Conservation (phyloP, 1,284 basidiomycete species). For the Ustilago nuda region DNA sequence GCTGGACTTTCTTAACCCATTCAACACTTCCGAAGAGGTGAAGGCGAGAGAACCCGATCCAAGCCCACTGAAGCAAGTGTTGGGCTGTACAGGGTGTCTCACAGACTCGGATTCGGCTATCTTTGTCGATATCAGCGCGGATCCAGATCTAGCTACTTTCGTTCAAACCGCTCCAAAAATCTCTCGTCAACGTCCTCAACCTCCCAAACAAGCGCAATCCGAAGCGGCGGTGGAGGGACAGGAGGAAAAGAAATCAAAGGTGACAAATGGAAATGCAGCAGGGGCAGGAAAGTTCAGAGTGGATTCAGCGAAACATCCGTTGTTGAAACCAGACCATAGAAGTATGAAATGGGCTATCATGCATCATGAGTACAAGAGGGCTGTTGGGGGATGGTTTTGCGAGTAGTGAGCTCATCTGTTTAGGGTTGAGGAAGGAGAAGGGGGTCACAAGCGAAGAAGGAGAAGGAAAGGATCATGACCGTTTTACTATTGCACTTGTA, state of each 20-base stretch:
- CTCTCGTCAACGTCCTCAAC: conserved; percentile 32
- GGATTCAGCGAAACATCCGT: conserved; percentile 31
- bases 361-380: conserved; percentile 47
- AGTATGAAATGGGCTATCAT: conserved; percentile 52
- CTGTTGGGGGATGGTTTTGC: conserved; percentile 31
- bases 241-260: not conserved
- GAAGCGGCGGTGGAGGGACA: not conserved
- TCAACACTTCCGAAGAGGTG: not conserved
- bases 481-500: too few species aligned
- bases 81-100: conserved; percentile 37
- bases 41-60: conserved; percentile 9
- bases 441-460: not conserved
- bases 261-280: not conserved
- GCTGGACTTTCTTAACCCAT: conserved; percentile 43
- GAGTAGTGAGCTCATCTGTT: not conserved
- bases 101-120: conserved; percentile 9
- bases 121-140: conserved; percentile 17
- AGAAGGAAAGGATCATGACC: too few species aligned
- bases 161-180: conserved; percentile 40
- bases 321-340: conserved; percentile 42
- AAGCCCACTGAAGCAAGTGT: conserved; percentile 10
- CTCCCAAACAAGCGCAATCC: conserved; percentile 13
- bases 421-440: not conserved
- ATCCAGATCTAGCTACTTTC: conserved; percentile 32
- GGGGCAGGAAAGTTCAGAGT: conserved; percentile 20